Conservation (phyloP, 176 grass and related monocot genomes). For the Oryza glaberrima region DNA sequence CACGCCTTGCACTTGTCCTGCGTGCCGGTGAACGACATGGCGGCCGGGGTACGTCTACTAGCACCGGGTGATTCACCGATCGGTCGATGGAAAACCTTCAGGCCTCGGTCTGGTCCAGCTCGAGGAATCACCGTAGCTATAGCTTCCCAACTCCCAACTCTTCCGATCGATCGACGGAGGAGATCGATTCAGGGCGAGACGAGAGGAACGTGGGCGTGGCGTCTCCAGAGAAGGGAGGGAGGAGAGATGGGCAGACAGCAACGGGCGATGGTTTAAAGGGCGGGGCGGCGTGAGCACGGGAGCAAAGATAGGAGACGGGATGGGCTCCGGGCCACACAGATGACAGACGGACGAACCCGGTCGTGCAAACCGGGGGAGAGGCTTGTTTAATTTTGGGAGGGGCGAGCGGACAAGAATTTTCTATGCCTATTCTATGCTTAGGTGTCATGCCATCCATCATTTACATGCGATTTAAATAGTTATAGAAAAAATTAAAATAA, state of each 20-base stretch:
- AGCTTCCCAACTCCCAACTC: too few species aligned
- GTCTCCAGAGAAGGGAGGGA: conserved; percentile 25
- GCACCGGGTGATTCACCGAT: neutral
- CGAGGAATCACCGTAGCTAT: neutral
- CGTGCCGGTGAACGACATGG: conserved; percentile 98
- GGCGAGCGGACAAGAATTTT: neutral
- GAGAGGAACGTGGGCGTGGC: neutral
- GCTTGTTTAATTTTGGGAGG: conserved; percentile 30
- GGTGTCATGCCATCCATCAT: too few species aligned
- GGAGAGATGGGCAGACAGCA: conserved; percentile 17
- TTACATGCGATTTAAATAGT: too few species aligned
- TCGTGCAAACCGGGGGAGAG: conserved; percentile 32
- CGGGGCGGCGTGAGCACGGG: conserved; percentile 33
- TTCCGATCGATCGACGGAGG: neutral
- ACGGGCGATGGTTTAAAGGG: conserved; percentile 29
- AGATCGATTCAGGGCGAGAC: neutral
- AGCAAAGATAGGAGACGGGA: conserved; percentile 65
- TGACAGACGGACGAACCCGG: neutral
- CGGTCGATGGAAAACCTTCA: neutral
- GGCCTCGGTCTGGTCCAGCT: conserved; percentile 3
- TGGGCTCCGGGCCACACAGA: conserved; percentile 45
- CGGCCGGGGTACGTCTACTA: neutral
- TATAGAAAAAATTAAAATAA: too few species aligned
- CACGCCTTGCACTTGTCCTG: conserved; percentile 95
- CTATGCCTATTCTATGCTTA: too few species aligned